A percentile compares a stretch with the other conserved stretches of the same genome.
phyloP scores from a whole-genome alignment of 805 yeast species.

The Starmerella bombicola region DNA sequence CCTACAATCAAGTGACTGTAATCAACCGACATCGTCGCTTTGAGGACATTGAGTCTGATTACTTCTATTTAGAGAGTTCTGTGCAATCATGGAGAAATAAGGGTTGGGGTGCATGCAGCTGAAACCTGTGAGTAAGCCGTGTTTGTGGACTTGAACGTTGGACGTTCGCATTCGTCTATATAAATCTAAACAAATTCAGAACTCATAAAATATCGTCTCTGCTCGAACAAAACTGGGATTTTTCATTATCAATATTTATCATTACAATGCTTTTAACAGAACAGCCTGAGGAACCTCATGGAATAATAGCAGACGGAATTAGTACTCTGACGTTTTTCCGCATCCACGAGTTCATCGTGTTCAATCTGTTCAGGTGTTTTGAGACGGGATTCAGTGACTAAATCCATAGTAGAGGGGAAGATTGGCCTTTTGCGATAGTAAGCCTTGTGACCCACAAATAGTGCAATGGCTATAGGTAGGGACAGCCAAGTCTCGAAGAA shows the following conservation, averaged over 20 bases:
- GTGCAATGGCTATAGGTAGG: constrained; percentile 25
- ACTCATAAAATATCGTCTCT: not conserved
- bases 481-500: constrained; percentile 49
- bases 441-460: constrained; percentile 16
- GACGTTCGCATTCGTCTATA: too few species aligned
- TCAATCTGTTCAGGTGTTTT: constrained; percentile 13
- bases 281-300: not conserved
- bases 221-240: not conserved
- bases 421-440: constrained; percentile 12
- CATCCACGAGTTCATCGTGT: not conserved
- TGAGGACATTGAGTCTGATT: too few species aligned
- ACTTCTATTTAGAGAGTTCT: not conserved
- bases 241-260: not conserved
- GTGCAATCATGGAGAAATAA: too few species aligned
- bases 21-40: constrained; percentile 10
- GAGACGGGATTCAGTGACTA: constrained; percentile 15
- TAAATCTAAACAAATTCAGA: too few species aligned
- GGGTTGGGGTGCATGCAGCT: too few species aligned
- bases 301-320: not conserved
- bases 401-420: constrained; percentile 13
- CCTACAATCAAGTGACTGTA: constrained; percentile 55
- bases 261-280: not conserved
- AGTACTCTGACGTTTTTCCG: not conserved
- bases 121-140: too few species aligned
- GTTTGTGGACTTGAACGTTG: too few species aligned